These are phyloP conservation scores for Phoenix dactylifera DNA, from an alignment of 176 grass and related monocot genomes.

Conservation along the genomic window DNA sequence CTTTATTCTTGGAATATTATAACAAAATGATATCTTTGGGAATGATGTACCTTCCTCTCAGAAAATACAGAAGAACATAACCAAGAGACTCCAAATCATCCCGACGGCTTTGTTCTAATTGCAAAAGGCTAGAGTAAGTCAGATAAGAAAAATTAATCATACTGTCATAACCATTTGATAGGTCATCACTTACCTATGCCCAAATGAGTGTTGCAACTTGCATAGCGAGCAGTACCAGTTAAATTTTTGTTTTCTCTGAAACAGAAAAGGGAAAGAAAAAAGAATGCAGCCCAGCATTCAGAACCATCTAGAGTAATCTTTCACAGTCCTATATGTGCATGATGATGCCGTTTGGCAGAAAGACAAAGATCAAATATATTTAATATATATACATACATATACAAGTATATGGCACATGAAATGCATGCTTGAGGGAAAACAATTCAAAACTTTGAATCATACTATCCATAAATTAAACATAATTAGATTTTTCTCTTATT, in stretches of 20 bases:
- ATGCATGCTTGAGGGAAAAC: no score
- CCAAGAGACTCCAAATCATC: slow-evolving; percentile 99
- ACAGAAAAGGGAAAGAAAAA: slow-evolving; percentile 3
- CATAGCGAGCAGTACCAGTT: slow-evolving; percentile 90
- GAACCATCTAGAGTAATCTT: no score
- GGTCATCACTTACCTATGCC: slow-evolving; percentile 58
- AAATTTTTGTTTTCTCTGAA: slow-evolving; percentile 93
- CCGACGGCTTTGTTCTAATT: slow-evolving; percentile 86
- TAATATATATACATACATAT: no score
- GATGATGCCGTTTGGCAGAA: background rate
- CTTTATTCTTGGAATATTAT: background rate
- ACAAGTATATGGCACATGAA: no score
- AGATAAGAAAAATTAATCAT: background rate
- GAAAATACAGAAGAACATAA: slow-evolving; percentile 95
- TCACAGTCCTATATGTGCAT: background rate
- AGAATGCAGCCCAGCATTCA: background rate
- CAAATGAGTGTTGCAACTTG: slow-evolving; percentile 92
- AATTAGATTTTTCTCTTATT: no score
- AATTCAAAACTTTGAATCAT: no score
- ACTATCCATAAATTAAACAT: no score
- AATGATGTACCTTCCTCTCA: slow-evolving; percentile 62
- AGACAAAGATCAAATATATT: background rate
- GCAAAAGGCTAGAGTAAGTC: slow-evolving; percentile 22
- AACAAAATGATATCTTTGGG: background rate
- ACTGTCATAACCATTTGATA: background rate